phyloP scores from a whole-genome alignment of 305 asterid genomes.

The Fraxinus albicans region DNA sequence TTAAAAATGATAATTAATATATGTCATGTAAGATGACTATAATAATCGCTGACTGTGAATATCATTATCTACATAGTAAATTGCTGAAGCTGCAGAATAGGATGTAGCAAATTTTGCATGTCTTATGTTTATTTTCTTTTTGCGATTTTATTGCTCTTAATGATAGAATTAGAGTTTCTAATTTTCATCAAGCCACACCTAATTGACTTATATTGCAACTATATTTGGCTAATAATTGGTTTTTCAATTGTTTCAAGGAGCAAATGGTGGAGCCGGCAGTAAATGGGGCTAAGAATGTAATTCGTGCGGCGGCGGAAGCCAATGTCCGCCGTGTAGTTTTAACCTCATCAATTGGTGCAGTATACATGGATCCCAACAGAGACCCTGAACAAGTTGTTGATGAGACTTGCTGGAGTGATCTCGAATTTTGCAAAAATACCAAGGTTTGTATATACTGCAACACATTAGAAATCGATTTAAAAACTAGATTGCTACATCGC shows the following conservation, averaged over 20 bases:
- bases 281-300: conserved; percentile 41
- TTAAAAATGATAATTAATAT: too few relatives aligned
- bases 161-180: background rate
- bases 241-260: conserved; percentile 26
- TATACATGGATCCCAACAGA: conserved; percentile 25
- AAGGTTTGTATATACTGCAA: background rate
- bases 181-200: background rate
- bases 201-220: background rate
- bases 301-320: conserved; percentile 44
- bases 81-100: background rate
- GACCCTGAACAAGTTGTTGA: conserved; percentile 9
- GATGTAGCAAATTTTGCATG: too few relatives aligned
- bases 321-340: conserved; percentile 41
- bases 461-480: background rate
- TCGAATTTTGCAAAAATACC: conserved; percentile 18
- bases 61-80: background rate
- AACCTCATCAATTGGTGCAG: conserved; percentile 53
- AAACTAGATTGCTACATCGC: background rate
- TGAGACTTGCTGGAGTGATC: conserved; percentile 19
- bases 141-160: too few relatives aligned
- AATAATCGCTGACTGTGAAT: too few relatives aligned
- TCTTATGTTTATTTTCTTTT: background rate
- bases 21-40: too few relatives aligned
- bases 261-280: conserved; percentile 63
- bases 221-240: background rate